Conservation (phyloP, 768 basidiomycete genomes). For the Podaxis mareebaensis region DNA sequence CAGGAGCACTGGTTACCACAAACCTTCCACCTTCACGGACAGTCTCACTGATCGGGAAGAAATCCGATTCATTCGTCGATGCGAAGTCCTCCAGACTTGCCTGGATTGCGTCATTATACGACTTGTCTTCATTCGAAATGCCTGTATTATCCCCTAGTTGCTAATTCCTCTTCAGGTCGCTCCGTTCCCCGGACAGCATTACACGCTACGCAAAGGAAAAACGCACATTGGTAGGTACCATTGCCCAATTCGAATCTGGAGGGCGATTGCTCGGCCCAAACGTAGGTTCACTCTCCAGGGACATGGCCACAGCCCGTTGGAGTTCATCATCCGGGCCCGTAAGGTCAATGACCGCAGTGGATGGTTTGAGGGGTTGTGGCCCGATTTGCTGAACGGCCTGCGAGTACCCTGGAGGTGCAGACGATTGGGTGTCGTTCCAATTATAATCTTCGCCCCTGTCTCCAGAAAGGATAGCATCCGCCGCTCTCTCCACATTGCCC, state of each 20-base stretch:
- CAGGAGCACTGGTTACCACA: conserved; percentile 20
- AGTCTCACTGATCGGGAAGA: conserved; percentile 50
- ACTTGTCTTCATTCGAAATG: conserved; percentile 57
- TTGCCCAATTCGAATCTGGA: conserved; percentile 66
- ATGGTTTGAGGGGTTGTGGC: conserved; percentile 24
- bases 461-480: conserved; percentile 53
- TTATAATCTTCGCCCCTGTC: conserved; percentile 42
- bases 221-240: conserved; percentile 68
- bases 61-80: conserved; percentile 48
- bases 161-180: conserved; percentile 28
- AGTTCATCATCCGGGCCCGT: conserved; percentile 34
- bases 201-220: conserved; percentile 5
- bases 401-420: conserved; percentile 22
- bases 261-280: conserved; percentile 64
- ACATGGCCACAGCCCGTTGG: conserved; percentile 29
- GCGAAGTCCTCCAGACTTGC: conserved; percentile 61
- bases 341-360: conserved; percentile 54
- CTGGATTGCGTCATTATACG: conserved; percentile 69
- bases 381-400: conserved; percentile 22
- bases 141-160: conserved; percentile 26
- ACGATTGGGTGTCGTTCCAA: conserved; percentile 17
- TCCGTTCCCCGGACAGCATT: conserved; percentile 7
- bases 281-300: conserved; percentile 35
- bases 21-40: conserved; percentile 61
- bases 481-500: conserved; percentile 58